These are phyloP conservation scores for Ampelomyces quisqualis DNA, from an alignment of 2,329 filamentous ascomycete species.

Conservation along the genomic window DNA sequence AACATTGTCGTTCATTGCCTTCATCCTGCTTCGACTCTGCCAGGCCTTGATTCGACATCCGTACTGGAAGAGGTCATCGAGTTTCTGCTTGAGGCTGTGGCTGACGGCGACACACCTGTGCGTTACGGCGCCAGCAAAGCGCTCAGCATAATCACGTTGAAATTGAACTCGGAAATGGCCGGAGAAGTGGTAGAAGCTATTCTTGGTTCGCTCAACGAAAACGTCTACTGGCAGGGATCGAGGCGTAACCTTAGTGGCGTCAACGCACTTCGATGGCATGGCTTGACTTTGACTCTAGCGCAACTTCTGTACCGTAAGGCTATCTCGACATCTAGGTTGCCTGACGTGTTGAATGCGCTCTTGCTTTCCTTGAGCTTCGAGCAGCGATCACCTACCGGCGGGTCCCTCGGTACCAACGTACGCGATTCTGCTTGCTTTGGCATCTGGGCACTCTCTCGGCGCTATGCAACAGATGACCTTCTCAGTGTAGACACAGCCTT, in stretches of 20 bases:
- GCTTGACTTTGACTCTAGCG: slow-evolving; percentile 80
- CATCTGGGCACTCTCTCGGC: slow-evolving; percentile 85
- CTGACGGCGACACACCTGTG: slow-evolving; percentile 88
- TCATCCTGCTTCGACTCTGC: slow-evolving; percentile 35
- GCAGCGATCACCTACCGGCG: slow-evolving; percentile 81
- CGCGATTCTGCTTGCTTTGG: slow-evolving; percentile 95
- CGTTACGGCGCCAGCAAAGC: slow-evolving; percentile 90
- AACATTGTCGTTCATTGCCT: slow-evolving; percentile 69
- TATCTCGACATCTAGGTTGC: slow-evolving; percentile 68
- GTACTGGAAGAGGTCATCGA: slow-evolving; percentile 77
- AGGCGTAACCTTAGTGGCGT: slow-evolving; percentile 70
- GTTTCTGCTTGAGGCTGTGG: slow-evolving; percentile 72
- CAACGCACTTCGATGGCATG: slow-evolving; percentile 86
- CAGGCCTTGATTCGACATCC: slow-evolving; percentile 42
- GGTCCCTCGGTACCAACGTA: slow-evolving; percentile 82
- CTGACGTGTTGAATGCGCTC: slow-evolving; percentile 73
- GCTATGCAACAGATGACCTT: slow-evolving; percentile 80
- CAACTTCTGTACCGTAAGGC: slow-evolving; percentile 85
- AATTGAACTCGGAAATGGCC: slow-evolving; percentile 77
- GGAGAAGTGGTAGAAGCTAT: slow-evolving; percentile 85
- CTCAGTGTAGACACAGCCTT: slow-evolving; percentile 56
- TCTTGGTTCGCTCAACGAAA: slow-evolving; percentile 65
- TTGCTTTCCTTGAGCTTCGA: slow-evolving; percentile 83
- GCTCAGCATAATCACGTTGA: slow-evolving; percentile 80
- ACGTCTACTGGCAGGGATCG: slow-evolving; percentile 58